Percentiles rank a stretch among this genome's conserved stretches.
These are phyloP conservation scores for Fragosphaeria purpurea DNA, from an alignment of 2,329 filamentous ascomycete genomes.

Conservation along the genomic window DNA sequence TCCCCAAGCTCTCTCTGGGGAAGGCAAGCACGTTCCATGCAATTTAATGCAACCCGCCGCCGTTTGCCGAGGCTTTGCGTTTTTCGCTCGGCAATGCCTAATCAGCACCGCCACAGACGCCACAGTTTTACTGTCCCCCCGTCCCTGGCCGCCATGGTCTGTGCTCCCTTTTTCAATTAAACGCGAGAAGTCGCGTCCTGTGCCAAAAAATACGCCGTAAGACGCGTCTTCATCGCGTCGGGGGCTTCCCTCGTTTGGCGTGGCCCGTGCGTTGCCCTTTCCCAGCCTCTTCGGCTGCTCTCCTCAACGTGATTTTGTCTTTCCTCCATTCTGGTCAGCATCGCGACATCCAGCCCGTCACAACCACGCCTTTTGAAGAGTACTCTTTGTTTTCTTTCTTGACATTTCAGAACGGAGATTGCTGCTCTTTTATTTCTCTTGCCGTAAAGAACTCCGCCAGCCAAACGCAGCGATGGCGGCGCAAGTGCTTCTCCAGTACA, in stretches of 20 bases:
- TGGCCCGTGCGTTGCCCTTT: slow-evolving; percentile 7
- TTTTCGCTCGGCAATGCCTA: too few relatives aligned
- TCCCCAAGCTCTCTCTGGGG: background rate
- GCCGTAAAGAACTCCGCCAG: background rate
- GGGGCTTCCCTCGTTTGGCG: slow-evolving; percentile 1
- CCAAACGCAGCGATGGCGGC: slow-evolving; percentile 52
- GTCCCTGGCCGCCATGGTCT: background rate
- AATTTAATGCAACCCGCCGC: background rate
- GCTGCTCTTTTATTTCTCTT: too few relatives aligned
- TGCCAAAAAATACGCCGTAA: background rate
- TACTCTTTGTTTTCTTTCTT: too few relatives aligned
- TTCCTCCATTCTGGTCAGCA: background rate
- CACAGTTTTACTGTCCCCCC: too few relatives aligned
- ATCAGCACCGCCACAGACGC: too few relatives aligned
- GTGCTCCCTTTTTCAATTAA: slow-evolving; percentile 12
- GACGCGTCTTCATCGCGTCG: slow-evolving; percentile 10
- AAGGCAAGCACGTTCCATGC: slow-evolving; percentile 7
- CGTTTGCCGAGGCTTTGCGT: slow-evolving; percentile 9
- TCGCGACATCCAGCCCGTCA: background rate
- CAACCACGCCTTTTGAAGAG: too few relatives aligned
- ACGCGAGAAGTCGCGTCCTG: slow-evolving; percentile 14
- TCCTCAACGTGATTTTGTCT: slow-evolving; percentile 2
- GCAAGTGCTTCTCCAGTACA: slow-evolving; percentile 57
- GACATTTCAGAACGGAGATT: too few relatives aligned
- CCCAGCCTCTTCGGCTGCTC: slow-evolving; percentile 10